A percentile compares a stretch with the other conserved stretches of the same genome.
These are phyloP conservation scores for Penicillium sp. DNA, from an alignment of 2,329 filamentous ascomycete species.

Conservation along the genomic window DNA sequence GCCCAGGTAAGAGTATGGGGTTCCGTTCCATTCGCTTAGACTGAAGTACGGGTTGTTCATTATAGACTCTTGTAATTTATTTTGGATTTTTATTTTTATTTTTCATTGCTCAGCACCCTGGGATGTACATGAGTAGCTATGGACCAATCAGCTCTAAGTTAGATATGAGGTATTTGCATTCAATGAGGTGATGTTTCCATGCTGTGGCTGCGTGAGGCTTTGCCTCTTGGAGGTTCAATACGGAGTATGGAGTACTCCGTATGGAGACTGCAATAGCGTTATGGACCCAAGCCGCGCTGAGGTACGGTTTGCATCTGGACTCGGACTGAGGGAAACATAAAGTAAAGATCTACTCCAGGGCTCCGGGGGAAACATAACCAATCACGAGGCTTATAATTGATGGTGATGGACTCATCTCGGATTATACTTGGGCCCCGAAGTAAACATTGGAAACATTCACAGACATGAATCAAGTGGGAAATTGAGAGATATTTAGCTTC, in stretches of 20 bases:
- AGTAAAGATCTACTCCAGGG: constrained; percentile 11
- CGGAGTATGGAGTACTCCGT: too few species aligned
- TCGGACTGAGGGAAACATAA: constrained; percentile 7
- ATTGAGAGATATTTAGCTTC: neutral
- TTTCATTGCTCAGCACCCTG: too few species aligned
- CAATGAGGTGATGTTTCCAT: too few species aligned
- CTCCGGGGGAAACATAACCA: constrained; percentile 11
- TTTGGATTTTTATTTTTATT: too few species aligned
- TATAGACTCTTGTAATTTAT: neutral
- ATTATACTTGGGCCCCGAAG: neutral
- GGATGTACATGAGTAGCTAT: too few species aligned
- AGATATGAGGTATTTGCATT: too few species aligned
- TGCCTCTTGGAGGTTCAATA: too few species aligned
- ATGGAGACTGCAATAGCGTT: neutral
- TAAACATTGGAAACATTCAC: too few species aligned
- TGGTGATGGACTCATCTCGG: constrained; percentile 4
- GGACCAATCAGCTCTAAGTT: too few species aligned
- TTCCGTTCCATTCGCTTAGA: constrained; percentile 11
- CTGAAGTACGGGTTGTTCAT: constrained; percentile 15
- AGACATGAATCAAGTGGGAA: neutral
- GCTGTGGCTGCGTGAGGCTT: too few species aligned
- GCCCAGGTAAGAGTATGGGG: neutral
- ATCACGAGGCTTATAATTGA: constrained; percentile 9
- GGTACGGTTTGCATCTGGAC: neutral
- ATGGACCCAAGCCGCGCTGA: neutral